Percentiles rank a stretch among this genome's conserved stretches.
phyloP scores from a whole-genome alignment of 345 rosid species.

The Hibiscus tridactylites region DNA sequence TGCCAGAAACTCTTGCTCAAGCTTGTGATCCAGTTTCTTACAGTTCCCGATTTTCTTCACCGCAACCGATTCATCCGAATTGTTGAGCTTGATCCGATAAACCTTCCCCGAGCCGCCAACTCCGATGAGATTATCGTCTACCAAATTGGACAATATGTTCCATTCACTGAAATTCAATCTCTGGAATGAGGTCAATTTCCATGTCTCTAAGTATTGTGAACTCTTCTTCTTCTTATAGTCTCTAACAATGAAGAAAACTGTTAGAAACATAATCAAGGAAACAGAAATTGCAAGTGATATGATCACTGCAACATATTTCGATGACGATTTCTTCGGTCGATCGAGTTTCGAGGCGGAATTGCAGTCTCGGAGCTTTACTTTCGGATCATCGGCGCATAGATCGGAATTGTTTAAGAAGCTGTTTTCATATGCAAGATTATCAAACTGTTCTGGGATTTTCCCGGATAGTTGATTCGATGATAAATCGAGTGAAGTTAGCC shows the following conservation, averaged over 20 bases:
- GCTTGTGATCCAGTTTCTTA: constrained; percentile 39
- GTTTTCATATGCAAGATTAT: constrained; percentile 55
- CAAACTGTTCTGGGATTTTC: constrained; percentile 39
- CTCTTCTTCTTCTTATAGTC: constrained; percentile 37
- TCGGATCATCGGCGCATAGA: constrained; percentile 49
- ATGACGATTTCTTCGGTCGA: constrained; percentile 30
- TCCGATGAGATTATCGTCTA: constrained; percentile 65
- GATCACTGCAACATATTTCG: constrained; percentile 30
- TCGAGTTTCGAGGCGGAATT: constrained; percentile 18
- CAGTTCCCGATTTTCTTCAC: constrained; percentile 76
- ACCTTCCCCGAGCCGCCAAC: constrained; percentile 93
- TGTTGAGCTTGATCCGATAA: constrained; percentile 36
- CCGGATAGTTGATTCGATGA: constrained; percentile 71
- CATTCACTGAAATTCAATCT: constrained; percentile 54
- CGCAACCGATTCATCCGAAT: constrained; percentile 50
- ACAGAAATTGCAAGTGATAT: constrained; percentile 34
- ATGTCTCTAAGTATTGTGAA: constrained; percentile 29
- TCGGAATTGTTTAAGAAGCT: constrained; percentile 63
- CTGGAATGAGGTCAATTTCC: constrained; percentile 86
- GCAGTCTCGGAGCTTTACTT: constrained; percentile 52
- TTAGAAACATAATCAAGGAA: constrained; percentile 19
- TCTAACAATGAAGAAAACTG: constrained; percentile 33
- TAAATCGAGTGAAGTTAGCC: constrained; percentile 38
- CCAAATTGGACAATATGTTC: constrained; percentile 49
- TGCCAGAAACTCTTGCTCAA: constrained; percentile 65